phyloP scores from a whole-genome alignment of 1,139 yeast species.

The Nadsonia starkeyi-henricii region DNA sequence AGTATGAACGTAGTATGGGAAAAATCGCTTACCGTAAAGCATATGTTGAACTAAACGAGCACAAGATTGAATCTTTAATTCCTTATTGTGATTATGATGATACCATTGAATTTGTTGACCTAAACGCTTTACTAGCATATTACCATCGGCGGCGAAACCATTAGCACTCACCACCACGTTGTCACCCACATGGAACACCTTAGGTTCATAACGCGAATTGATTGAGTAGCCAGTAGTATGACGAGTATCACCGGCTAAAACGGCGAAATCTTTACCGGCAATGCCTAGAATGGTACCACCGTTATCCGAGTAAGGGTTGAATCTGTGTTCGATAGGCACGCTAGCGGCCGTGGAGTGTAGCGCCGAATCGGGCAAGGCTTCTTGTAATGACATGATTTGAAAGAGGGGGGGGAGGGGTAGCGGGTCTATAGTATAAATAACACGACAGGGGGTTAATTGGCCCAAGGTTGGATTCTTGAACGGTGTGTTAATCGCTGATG shows the following conservation, averaged over 20 bases:
- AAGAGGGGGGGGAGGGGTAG: no score
- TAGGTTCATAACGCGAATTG: slow-evolving; percentile 85
- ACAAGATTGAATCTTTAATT: slow-evolving; percentile 53
- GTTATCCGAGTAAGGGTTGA: slow-evolving; percentile 91
- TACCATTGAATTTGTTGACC: slow-evolving; percentile 80
- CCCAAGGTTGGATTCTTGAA: no score
- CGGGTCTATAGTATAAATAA: no score
- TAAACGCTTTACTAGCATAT: slow-evolving; percentile 66
- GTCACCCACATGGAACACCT: slow-evolving; percentile 83
- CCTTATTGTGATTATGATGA: slow-evolving; percentile 76
- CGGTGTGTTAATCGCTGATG: no score
- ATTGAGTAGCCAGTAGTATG: slow-evolving; percentile 89
- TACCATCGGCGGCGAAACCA: slow-evolving; percentile 94
- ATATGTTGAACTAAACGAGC: slow-evolving; percentile 88
- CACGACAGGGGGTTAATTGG: no score
- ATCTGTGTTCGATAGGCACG: slow-evolving; percentile 74
- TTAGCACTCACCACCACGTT: slow-evolving; percentile 78
- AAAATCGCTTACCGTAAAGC: slow-evolving; percentile 83
- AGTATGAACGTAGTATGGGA: slow-evolving; percentile 94
- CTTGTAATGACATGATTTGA: neutral
- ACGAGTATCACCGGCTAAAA: slow-evolving; percentile 95
- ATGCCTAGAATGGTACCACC: slow-evolving; percentile 97
- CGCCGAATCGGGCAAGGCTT: neutral
- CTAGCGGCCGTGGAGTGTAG: neutral
- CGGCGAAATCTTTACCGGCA: slow-evolving; percentile 95